Evolutionary conservation across 2,329 filamentous ascomycete genomes (phyloP).

Genomic region (Diaporthe longicolla): DNA sequence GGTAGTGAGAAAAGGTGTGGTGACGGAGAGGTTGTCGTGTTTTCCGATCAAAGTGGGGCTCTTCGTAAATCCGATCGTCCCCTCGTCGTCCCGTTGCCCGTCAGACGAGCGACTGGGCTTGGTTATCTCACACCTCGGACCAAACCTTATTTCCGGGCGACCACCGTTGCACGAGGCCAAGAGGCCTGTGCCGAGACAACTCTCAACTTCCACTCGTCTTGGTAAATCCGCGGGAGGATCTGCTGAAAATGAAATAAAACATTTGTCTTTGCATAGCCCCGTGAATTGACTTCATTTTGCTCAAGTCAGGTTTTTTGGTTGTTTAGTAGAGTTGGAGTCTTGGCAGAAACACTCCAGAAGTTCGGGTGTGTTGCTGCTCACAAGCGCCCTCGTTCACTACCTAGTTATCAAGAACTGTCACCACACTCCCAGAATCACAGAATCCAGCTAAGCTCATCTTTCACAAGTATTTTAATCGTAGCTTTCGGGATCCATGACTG

Average conservation of each 20-base stretch:
- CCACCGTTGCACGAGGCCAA: not conserved
- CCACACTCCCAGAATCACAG: not conserved
- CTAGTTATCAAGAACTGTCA: not conserved
- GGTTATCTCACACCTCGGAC: slow-evolving; percentile 6
- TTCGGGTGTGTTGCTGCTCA: not conserved
- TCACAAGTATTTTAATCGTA: not conserved
- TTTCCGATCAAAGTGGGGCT: slow-evolving; percentile 26
- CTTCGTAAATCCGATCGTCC: slow-evolving; percentile 16
- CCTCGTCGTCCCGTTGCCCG: not conserved
- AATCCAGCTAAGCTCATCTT: not conserved
- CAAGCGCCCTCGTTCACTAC: not conserved
- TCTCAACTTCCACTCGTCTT: not conserved
- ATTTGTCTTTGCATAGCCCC: not conserved
- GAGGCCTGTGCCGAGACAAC: slow-evolving; percentile 17
- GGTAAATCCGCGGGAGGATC: not conserved
- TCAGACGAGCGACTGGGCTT: not conserved
- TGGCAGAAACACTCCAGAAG: too few relatives aligned
- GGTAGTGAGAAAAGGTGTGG: slow-evolving; percentile 3
- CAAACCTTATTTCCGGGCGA: slow-evolving; percentile 26
- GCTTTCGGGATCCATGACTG: not conserved
- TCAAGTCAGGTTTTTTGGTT: not conserved
- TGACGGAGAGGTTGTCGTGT: slow-evolving; percentile 4
- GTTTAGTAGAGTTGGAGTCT: too few relatives aligned
- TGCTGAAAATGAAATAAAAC: not conserved
- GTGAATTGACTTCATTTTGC: not conserved